These are phyloP conservation scores for Hapsidospora chrysogenum DNA, from an alignment of 495 filamentous ascomycete genomes.

Conservation along the genomic window DNA sequence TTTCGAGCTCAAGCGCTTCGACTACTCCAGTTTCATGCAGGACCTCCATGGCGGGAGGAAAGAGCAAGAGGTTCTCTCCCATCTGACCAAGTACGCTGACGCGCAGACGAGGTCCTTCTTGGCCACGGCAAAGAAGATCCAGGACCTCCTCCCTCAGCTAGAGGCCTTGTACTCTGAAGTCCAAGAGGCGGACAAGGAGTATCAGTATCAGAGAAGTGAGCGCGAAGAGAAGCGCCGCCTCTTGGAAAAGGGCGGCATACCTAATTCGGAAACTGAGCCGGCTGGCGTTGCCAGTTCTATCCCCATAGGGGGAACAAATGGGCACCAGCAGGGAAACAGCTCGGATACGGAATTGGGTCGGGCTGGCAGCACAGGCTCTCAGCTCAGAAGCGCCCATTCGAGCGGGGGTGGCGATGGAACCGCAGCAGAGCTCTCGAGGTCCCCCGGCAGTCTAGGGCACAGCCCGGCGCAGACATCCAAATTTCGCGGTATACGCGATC, in stretches of 20 bases:
- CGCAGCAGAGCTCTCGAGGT: slow-evolving; percentile 21
- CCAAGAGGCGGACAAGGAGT: slow-evolving; percentile 83
- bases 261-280: slow-evolving; percentile 56
- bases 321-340: too few species aligned
- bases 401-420: slow-evolving; percentile 9
- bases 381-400: slow-evolving; percentile 31
- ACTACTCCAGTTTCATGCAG: slow-evolving; percentile 99
- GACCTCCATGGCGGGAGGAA: slow-evolving; percentile 94
- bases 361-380: slow-evolving; percentile 55
- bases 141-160: slow-evolving; percentile 74
- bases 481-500: slow-evolving; percentile 77
- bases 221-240: slow-evolving; percentile 81
- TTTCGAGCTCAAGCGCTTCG: slow-evolving; percentile 93
- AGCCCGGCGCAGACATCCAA: slow-evolving; percentile 43
- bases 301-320: slow-evolving; percentile 6
- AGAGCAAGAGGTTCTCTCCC: slow-evolving; percentile 91
- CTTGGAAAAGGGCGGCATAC: slow-evolving; percentile 75
- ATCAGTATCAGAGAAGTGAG: slow-evolving; percentile 81
- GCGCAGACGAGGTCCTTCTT: slow-evolving; percentile 75
- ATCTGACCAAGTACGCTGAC: slow-evolving; percentile 88
- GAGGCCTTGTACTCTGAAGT: slow-evolving; percentile 87
- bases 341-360: slow-evolving; percentile 51
- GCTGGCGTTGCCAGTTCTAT: slow-evolving; percentile 14
- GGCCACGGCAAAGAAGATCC: slow-evolving; percentile 67
- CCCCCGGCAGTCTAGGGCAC: slow-evolving; percentile 22